Base-by-base conservation (phyloP, 768 basidiomycete genomes). In the Lactarius deliciosus region DNA sequence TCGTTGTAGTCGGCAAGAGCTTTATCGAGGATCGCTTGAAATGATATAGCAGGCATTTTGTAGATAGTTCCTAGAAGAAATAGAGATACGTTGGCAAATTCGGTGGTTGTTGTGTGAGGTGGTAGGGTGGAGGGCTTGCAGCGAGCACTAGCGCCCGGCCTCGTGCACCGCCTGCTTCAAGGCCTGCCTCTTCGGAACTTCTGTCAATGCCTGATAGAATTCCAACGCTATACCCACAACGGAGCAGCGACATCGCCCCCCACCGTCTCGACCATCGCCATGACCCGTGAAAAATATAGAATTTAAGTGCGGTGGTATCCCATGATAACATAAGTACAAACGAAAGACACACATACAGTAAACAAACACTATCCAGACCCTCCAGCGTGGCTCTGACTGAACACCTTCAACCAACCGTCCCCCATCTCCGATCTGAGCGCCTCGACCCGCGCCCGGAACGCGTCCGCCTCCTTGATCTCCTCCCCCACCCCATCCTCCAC, bases 341-440 rank as follows among this genome's bases (percentile, higher is more conserved):
- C 28, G 22, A 32, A n/a, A 57, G 30, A n/a, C 2, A 57, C 9
- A 11, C 56, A 57, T 57, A 36, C 18, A 9, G 18, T 11, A 32
- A 16, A 57, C 15, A 65, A 20, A n/a, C 10, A 38, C 54, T 55
- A 60, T 15, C 38, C 57, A 63, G 68, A 47, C 38, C 32, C 64
- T 30, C 53, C 65, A 2, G 28, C 45, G 43, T 82, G 82, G 41
- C 86, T 86, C 78, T 91, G 88, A 66, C 85, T 90, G 72, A 90
- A 87, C 38, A 94, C 91, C 76, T 89, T 90, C 73, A 95, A 73
- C 92, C 92, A 96, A 11, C 87, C 86, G 28, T 95, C 94, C 1
- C 94, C 93, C 82, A 95, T 93, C 72, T 95, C 94, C 66, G 85
- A 82, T 75, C 91, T 87, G 75, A 96, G 72, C 20, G 88, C 88